phyloP scores from a whole-genome alignment of 2,329 filamentous ascomycete species.

The Diaporthe caulivora region DNA sequence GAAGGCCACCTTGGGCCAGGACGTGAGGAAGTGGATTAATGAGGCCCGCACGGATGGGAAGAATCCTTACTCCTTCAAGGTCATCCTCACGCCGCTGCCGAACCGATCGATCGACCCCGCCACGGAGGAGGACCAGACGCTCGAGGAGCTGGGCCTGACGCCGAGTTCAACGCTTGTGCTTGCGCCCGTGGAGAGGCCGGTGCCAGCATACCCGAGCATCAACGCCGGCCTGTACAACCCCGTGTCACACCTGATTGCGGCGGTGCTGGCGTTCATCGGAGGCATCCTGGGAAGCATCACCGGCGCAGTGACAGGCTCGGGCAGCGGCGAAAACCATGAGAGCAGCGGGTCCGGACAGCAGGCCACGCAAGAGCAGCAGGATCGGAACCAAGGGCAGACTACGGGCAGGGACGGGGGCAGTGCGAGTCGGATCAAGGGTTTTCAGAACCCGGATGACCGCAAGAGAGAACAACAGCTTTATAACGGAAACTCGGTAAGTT shows the following conservation, averaged over 20 bases:
- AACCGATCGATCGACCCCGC: conserved; percentile 79
- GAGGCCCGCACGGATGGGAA: conserved; percentile 67
- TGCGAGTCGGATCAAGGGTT: conserved; percentile 55
- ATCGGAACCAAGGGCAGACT: conserved; percentile 43
- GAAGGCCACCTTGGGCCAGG: conserved; percentile 68
- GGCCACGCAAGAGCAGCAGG: conserved; percentile 5
- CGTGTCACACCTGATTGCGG: conserved; percentile 44
- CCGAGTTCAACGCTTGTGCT: conserved; percentile 88
- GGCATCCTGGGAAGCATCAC: conserved; percentile 31
- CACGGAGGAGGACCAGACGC: conserved; percentile 75
- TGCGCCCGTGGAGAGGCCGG: conserved; percentile 71
- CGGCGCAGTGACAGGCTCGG: conserved; percentile 39
- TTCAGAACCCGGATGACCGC: conserved; percentile 66
- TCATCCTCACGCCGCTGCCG: conserved; percentile 83
- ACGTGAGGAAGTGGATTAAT: conserved; percentile 85
- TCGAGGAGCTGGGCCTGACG: conserved; percentile 78
- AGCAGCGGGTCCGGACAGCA: conserved; percentile 6
- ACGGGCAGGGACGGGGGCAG: conserved; percentile 41
- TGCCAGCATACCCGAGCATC: conserved; percentile 54
- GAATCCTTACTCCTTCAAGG: conserved; percentile 83
- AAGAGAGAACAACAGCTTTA: conserved; percentile 79
- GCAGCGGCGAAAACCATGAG: not conserved
- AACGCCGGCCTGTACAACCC: conserved; percentile 43
- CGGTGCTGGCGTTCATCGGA: conserved; percentile 44
- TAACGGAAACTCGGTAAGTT: conserved; percentile 89